Evolutionary conservation across 129 eudicot genomes (phyloP).

Genomic region (Smallanthus sonchifolius): DNA sequence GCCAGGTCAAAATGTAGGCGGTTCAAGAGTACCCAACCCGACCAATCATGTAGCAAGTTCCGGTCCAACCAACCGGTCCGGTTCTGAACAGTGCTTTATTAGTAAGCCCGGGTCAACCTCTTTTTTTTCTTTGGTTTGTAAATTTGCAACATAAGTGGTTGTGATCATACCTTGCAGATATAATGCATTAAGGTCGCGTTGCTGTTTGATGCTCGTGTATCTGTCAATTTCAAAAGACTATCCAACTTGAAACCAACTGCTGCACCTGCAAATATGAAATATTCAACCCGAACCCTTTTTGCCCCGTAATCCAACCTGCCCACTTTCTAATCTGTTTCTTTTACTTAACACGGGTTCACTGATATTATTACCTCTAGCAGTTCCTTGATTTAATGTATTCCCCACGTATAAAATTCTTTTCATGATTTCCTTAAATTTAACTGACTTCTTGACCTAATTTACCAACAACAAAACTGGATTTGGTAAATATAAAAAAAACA

Average conservation of each 20-base stretch:
- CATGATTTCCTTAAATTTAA: conserved; percentile 86
- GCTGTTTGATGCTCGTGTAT: too few relatives aligned
- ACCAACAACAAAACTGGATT: conserved; percentile 35
- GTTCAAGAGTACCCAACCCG: too few relatives aligned
- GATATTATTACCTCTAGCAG: conserved; percentile 75
- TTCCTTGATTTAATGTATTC: conserved; percentile 83
- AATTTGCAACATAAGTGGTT: too few relatives aligned
- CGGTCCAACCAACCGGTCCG: too few relatives aligned
- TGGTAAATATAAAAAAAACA: not conserved
- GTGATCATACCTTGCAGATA: too few relatives aligned
- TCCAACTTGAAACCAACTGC: too few relatives aligned
- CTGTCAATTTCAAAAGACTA: conserved; percentile 84
- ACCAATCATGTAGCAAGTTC: too few relatives aligned
- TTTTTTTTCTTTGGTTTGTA: too few relatives aligned
- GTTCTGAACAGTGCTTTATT: too few relatives aligned
- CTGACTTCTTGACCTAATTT: conserved; percentile 67
- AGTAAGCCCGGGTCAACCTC: too few relatives aligned
- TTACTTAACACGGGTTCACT: not conserved
- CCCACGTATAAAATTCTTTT: conserved; percentile 75
- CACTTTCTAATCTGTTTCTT: not conserved
- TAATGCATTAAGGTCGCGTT: too few relatives aligned
- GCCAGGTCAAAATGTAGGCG: too few relatives aligned
- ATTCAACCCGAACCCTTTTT: not conserved
- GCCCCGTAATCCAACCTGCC: not conserved
- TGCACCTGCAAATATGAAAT: conserved; percentile 41